Evolutionary conservation across 768 basidiomycete genomes (phyloP), one percentile per base, ranked within the genome.

Genomic region (Panellus pusillus): DNA sequence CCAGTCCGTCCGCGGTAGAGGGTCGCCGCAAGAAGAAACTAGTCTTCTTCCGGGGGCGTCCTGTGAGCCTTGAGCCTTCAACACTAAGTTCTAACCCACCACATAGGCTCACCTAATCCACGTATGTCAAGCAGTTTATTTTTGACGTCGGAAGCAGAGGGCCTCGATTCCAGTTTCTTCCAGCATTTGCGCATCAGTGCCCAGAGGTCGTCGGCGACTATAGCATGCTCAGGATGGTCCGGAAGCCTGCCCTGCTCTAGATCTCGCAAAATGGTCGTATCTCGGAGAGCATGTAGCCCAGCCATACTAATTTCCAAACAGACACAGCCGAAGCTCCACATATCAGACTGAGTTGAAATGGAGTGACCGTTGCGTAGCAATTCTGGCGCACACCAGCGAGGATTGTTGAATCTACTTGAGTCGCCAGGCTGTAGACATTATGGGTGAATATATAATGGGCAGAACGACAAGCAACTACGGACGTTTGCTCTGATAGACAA

Each of bases 261-360:
- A 29, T 67, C 70, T 17, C 68, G 65, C 4, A 72, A 52, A n/a
- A 79, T 71, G 9, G 61, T 64, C 14, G 68, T 63, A 49, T 75
- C 71, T 27, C 66, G 63, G 20, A 54, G 43, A 18, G 77, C 24
- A 65, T 64, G 18, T 74, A 63, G 2, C 74, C 76, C 17, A 8
- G 75, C 76, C 47, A 79, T 67, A 24, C 24, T 24, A 18, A 81
- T 45, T 61, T 81, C 79, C 38, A 78, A 64, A 52, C 73, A 74
- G 6, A 76, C 62, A 72, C 79, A 79, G 11, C 68, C 78, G 56
- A 78, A 77, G 28, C 74, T 74, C 79, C 79, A 80, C 8, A 79
- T 69, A 59, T 79, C 78, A 6, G 74, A 75, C 40, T 70, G 59
- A 13, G 68, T 74, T 19, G 73, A 72, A 27, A 67, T 41, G 12